A percentile compares a stretch with the other conserved stretches of the same genome.
phyloP scores from a whole-genome alignment of 202 grass and related monocot species.

The Carex arenaria region DNA sequence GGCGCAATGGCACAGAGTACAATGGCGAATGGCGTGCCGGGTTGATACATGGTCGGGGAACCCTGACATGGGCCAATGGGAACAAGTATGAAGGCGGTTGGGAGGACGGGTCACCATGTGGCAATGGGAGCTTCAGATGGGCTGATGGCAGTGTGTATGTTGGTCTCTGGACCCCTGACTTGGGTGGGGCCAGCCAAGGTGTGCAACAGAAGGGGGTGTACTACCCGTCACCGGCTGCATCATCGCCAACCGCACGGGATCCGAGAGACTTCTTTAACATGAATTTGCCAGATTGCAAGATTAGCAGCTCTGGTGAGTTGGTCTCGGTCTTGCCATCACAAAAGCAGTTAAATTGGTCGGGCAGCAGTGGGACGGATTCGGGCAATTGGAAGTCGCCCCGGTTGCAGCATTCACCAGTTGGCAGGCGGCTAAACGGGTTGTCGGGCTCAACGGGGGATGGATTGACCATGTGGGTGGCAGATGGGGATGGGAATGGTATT shows the following conservation, averaged over 20 bases:
- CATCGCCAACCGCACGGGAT: slow-evolving; percentile 68
- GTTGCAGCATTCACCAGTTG: slow-evolving; percentile 1
- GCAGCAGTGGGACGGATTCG: not conserved
- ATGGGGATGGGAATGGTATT: slow-evolving; percentile 48
- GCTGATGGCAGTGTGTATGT: slow-evolving; percentile 81
- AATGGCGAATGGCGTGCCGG: slow-evolving; percentile 66
- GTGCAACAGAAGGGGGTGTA: slow-evolving; percentile 88
- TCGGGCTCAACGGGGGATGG: slow-evolving; percentile 48
- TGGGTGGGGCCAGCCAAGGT: slow-evolving; percentile 13
- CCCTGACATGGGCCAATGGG: slow-evolving; percentile 69
- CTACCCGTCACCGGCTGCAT: slow-evolving; percentile 65
- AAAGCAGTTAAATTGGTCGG: slow-evolving; percentile 41
- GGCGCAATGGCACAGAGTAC: slow-evolving; percentile 94
- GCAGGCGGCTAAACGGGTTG: slow-evolving; percentile 39
- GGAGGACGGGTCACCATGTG: slow-evolving; percentile 72
- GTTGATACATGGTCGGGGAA: slow-evolving; percentile 66
- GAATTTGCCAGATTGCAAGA: slow-evolving; percentile 49
- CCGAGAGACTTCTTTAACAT: slow-evolving; percentile 67
- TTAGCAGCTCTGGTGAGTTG: slow-evolving; percentile 24
- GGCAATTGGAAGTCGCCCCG: slow-evolving; percentile 18
- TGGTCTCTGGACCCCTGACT: slow-evolving; percentile 61
- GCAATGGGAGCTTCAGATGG: slow-evolving; percentile 78
- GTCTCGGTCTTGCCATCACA: slow-evolving; percentile 48
- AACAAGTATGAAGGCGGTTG: slow-evolving; percentile 87
- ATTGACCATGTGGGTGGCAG: slow-evolving; percentile 77